These are phyloP conservation scores for Albugo laibachii DNA, from an alignment of 352 stramenopile species.

Conservation along the genomic window DNA sequence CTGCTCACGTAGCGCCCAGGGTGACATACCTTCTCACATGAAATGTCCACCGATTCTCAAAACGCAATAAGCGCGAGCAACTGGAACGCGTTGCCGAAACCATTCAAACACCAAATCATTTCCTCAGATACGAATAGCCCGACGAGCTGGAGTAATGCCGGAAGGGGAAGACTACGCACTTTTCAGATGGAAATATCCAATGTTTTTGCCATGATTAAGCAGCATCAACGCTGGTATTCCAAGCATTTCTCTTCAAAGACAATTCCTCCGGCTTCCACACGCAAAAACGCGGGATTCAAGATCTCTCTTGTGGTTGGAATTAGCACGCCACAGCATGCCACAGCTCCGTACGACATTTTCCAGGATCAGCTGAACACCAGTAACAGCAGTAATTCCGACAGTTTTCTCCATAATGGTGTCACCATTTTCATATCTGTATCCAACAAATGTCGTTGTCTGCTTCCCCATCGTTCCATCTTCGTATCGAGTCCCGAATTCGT, in stretches of 20 bases:
- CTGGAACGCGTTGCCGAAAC: too few species aligned
- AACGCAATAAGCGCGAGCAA: too few species aligned
- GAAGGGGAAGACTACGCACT: too few species aligned
- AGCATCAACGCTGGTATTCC: too few species aligned
- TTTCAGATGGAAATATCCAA: too few species aligned
- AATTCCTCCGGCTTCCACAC: slow-evolving; percentile 72
- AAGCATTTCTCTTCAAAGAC: slow-evolving; percentile 77
- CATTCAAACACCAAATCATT: too few species aligned
- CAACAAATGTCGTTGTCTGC: slow-evolving; percentile 80
- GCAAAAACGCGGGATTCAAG: slow-evolving; percentile 69
- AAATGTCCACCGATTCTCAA: too few species aligned
- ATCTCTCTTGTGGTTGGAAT: slow-evolving; percentile 82
- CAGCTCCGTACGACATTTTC: slow-evolving; percentile 62
- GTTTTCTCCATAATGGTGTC: slow-evolving; percentile 93
- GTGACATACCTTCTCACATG: too few species aligned
- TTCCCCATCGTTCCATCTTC: slow-evolving; percentile 64
- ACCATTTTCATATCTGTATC: slow-evolving; percentile 76
- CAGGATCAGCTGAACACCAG: slow-evolving; percentile 87
- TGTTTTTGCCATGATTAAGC: too few species aligned
- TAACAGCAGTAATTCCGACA: slow-evolving; percentile 86
- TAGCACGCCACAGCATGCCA: slow-evolving; percentile 72
- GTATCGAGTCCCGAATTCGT: slow-evolving; percentile 74
- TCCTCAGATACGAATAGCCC: too few species aligned
- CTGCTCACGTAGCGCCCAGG: too few species aligned
- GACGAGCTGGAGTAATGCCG: too few species aligned